Percentiles rank a stretch among this genome's conserved stretches.
phyloP scores from a whole-genome alignment of 169 alveolate genomes.

The Sarcocystis neurona region DNA sequence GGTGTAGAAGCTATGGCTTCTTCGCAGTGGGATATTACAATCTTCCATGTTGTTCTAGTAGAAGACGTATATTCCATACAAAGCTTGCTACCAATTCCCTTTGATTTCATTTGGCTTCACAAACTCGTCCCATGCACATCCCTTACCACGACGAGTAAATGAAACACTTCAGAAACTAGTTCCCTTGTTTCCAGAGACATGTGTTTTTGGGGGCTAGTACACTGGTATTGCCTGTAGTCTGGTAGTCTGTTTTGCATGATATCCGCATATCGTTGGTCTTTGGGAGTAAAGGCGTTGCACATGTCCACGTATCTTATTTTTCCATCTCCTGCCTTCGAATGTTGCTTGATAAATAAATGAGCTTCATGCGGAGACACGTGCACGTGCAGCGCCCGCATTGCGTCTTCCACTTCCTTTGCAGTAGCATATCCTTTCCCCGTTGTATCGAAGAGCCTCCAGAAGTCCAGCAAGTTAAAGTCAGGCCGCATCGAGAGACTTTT shows the following conservation, averaged over 20 bases:
- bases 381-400: slow-evolving; percentile 51
- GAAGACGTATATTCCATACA: too few species aligned
- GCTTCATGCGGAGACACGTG: slow-evolving; percentile 55
- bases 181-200: slow-evolving; percentile 62
- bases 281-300: slow-evolving; percentile 62
- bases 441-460: slow-evolving; percentile 64
- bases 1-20: too few species aligned
- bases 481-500: slow-evolving; percentile 61
- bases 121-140: background rate
- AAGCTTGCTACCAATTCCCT: too few species aligned
- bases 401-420: slow-evolving; percentile 53
- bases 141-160: slow-evolving; percentile 62
- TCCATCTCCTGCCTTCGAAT: slow-evolving; percentile 53
- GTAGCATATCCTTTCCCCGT: slow-evolving; percentile 64
- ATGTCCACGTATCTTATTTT: slow-evolving; percentile 62
- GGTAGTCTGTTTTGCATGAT: slow-evolving; percentile 65
- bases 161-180: slow-evolving; percentile 57
- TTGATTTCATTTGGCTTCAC: too few species aligned
- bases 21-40: too few species aligned
- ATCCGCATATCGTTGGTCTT: slow-evolving; percentile 59
- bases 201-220: slow-evolving; percentile 61
- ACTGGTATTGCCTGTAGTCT: slow-evolving; percentile 55
- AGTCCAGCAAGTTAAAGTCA: slow-evolving; percentile 58
- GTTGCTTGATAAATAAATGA: slow-evolving; percentile 44
- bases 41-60: too few species aligned